These are phyloP conservation scores for Chrysanthemum seticuspe DNA, from an alignment of 129 eudicot species.

Conservation along the genomic window DNA sequence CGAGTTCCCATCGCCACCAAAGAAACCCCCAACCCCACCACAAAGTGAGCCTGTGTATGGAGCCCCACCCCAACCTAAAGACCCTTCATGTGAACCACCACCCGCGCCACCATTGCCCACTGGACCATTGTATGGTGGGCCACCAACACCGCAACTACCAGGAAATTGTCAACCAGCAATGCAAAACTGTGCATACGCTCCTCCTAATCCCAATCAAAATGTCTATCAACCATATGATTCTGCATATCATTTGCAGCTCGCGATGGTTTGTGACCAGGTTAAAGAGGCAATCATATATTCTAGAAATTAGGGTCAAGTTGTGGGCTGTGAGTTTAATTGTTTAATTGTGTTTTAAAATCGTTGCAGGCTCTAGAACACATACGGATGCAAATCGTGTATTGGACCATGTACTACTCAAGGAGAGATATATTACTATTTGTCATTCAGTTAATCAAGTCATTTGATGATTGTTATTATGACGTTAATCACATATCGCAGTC, in stretches of 20 bases:
- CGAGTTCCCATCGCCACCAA: slow-evolving; percentile 14
- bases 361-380: too few species aligned
- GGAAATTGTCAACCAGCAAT: slow-evolving; percentile 24
- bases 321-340: too few species aligned
- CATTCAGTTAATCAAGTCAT: too few species aligned
- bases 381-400: too few species aligned
- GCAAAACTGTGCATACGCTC: slow-evolving; percentile 40
- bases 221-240: slow-evolving; percentile 28
- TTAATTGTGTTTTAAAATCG: too few species aligned
- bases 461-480: too few species aligned
- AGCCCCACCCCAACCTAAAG: neutral
- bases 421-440: too few species aligned
- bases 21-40: neutral
- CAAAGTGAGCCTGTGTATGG: neutral
- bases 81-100: slow-evolving; percentile 18
- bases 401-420: too few species aligned
- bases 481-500: too few species aligned
- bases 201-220: slow-evolving; percentile 30
- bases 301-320: too few species aligned
- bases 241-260: slow-evolving; percentile 20
- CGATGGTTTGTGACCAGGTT: too few species aligned
- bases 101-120: slow-evolving; percentile 24
- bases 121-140: slow-evolving; percentile 17
- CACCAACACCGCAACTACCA: slow-evolving; percentile 18
- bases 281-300: too few species aligned